Evolutionary conservation across 352 stramenopile species (phyloP), one percentile per base, ranked within the genome.

Genomic region (Peronospora tabacina): DNA sequence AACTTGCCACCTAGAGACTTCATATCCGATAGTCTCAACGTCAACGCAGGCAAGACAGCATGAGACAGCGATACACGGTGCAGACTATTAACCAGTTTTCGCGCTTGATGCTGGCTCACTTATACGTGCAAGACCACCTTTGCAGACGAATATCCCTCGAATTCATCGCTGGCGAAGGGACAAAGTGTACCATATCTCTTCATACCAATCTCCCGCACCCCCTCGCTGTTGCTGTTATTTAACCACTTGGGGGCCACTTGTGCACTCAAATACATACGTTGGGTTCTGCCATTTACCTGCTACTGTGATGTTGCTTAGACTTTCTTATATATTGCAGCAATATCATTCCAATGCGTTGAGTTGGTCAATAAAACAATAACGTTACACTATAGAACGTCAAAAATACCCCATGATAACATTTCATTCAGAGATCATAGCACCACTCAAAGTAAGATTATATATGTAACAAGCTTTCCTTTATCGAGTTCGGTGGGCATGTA

Each of bases 11-110:
- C 71, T 10, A 77, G 60, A 30, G 71, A 51, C 60, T 85, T 85
- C 52, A 67, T 85, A 33, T 58, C 74, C 12, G 60, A 73, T 38
- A 69, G 38, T 41, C 22, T 72, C 22, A 65, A 55, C 24, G 54
- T 58, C 10, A 68, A 82, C 37, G 69, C 71, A 11, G 64, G 71
- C 56, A 80, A 85, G 45, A 77, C 60, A 44, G 75, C 75, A 51
- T 87, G 61, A 79, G 35, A 15, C 16, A 42, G 36, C 33, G 44
- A 64, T 47, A 51, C 30, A 44, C 38, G 42, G 38, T 53, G 47
- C 34, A 55, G 32, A 20, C 48, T 41, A 34, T 19, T 43, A 50
- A 8, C 38, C 36, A 42, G 17, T 34, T 43, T 45, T 32, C 39
- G 29, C 39, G 33, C 32, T 60, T 33, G 44, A 58, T 22, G 33